Evolutionary conservation across 352 stramenopile genomes (phyloP), one percentile per base, ranked within the genome.

Genomic region (Sclerospora graminicola): DNA sequence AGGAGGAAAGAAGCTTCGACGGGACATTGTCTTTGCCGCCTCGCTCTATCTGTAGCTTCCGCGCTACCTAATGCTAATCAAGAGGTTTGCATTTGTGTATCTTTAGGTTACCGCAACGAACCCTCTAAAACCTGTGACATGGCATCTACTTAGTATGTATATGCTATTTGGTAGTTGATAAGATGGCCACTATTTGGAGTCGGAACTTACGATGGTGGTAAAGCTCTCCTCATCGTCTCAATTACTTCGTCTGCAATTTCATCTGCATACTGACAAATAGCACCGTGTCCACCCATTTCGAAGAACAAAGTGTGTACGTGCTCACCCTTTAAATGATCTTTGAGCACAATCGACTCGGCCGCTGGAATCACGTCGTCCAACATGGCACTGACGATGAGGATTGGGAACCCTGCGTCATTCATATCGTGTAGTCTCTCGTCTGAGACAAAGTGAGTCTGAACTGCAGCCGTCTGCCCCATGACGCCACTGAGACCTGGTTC

Each of bases 11-110:
- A 91, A 97, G 45, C 93, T 99, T 57, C 97, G 98, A 68, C 87
- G 97, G 41, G 97, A 99, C 58, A 99, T 99, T 66, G 95, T 99
- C 9, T 99, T 99, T 83, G 96, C 86, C n/a, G 95, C 89, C 37
- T 98, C 93, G 28, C 72, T 99, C 21, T 99, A 99, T 57, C 61
- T 99, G 45, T 99, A 63, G 57, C 33, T 48, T 45, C 40, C 24
- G 16, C 40, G 30, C 37, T 16, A 26, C 21, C 31, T 26, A 26
- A 6, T n/a, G n/a, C n/a, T n/a, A n/a, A n/a, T n/a, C n/a, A n/a
- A n/a, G n/a, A n/a, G n/a, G n/a, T n/a, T n/a, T n/a, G n/a, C n/a
- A n/a, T n/a, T n/a, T n/a, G n/a, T n/a, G n/a, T n/a, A n/a, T n/a
- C n/a, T n/a, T n/a, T n/a, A n/a, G n/a, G n/a, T n/a, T n/a, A n/a